phyloP scores from a whole-genome alignment of 2,329 filamentous ascomycete species.

The Penicillium sp. region DNA sequence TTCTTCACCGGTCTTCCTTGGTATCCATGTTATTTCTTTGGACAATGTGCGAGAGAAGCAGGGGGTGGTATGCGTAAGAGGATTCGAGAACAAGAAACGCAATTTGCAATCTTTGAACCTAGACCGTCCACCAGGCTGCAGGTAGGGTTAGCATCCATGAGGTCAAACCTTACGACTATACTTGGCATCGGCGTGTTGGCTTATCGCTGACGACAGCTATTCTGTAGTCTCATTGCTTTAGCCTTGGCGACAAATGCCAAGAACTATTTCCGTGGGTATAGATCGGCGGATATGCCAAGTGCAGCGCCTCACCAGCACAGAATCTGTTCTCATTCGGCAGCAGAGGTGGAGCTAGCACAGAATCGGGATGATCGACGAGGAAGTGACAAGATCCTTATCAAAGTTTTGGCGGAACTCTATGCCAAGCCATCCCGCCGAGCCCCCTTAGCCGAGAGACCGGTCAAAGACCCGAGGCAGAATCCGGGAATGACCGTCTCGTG shows the following conservation, averaged over 20 bases:
- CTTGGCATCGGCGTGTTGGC: too few species aligned
- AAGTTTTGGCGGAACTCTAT: conserved; percentile 1
- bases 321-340: not conserved
- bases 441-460: not conserved
- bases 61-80: not conserved
- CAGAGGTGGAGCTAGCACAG: not conserved
- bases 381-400: conserved; percentile 3
- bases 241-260: not conserved
- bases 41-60: not conserved
- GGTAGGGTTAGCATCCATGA: not conserved
- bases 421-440: conserved; percentile 4
- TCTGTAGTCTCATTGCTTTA: not conserved
- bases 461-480: not conserved
- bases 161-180: too few species aligned
- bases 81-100: not conserved
- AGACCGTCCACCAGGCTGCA: not conserved
- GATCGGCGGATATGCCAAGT: conserved; percentile 10
- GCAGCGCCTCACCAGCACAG: conserved; percentile 3
- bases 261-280: not conserved
- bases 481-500: not conserved
- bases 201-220: conserved; percentile 1
- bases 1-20: conserved; percentile 8
- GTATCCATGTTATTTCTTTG: conserved; percentile 5
- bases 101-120: not conserved
- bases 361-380: conserved; percentile 7